Base-by-base conservation (phyloP, 805 yeast genomes). In the Yamadazyma olivae region DNA sequence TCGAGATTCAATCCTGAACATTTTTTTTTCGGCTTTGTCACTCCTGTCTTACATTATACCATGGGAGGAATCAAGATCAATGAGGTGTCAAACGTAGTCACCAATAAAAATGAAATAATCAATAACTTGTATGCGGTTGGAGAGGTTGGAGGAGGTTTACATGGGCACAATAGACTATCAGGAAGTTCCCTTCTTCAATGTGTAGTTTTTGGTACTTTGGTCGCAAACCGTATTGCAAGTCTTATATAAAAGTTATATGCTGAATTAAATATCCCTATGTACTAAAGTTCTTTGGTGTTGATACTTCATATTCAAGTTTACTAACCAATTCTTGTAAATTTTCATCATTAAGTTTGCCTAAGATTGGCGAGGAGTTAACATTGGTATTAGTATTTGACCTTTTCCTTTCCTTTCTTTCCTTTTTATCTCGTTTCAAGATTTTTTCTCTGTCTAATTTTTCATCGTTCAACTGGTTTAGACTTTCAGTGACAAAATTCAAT, bases 41-140 rank as follows among this genome's bases (percentile, higher is more conserved):
- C 83, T 0, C 83, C 83, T 4, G 81, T 76, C 5, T 69, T 79
- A 22, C 86, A 79, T 52, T 79, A 77, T 53, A 75, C 84, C 6
- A 79, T 79, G 84, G 87, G 88, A 16, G 87, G 88, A 30, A 74
- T 77, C 3, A 69, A 69, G 50, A 74, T 78, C 33, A 67, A 77
- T 49, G 71, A 63, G 16, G 44, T 64, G 20, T 61, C 74, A 0
- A 70, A 67, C 34, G 77, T 75, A 3, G 27, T 69, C 4, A 40
- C 40, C 4, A 48, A 56, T 27, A 46, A 60, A 21, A 49, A 54
- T 13, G 38, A 54, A 1, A 40, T 61, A 8, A 57, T 72, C 3
- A 48, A 56, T 2, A 78, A 79, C 15, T 53, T 67, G 28, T 67
- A 51, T 43, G 72, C 74, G 1, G 66, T 68, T 8, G 74, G 74